Conservation (phyloP, 352 stramenopile species). For the Halophytophthora batemanensis region DNA sequence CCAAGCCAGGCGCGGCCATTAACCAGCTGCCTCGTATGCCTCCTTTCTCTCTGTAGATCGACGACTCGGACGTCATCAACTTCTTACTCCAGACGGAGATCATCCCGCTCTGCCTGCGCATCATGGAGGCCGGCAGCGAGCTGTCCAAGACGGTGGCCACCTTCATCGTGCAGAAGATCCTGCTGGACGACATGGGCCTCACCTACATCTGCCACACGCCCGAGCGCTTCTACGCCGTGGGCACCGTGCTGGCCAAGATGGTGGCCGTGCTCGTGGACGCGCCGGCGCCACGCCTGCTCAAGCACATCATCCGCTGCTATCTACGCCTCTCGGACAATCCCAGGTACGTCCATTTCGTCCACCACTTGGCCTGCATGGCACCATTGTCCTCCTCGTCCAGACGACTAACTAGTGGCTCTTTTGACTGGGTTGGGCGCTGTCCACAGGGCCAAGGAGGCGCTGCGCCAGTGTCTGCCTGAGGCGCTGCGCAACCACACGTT, state of each 20-base stretch:
- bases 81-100: constrained; percentile 99
- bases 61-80: constrained; percentile 98
- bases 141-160: constrained; percentile 98
- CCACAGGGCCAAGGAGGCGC: constrained; percentile 91
- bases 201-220: constrained; percentile 99
- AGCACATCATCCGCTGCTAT: constrained; percentile 99
- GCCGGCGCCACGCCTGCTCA: constrained; percentile 94
- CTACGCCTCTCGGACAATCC: constrained; percentile 91
- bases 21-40: background rate
- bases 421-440: constrained; percentile 34
- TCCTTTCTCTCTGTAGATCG: constrained; percentile 65
- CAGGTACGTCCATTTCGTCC: constrained; percentile 21
- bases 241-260: constrained; percentile 97
- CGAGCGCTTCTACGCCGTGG: constrained; percentile 89
- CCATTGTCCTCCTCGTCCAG: background rate
- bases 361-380: background rate
- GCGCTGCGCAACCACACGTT: constrained; percentile 96
- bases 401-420: background rate
- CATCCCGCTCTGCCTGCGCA: constrained; percentile 97
- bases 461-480: constrained; percentile 94
- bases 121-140: constrained; percentile 98
- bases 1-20: background rate
- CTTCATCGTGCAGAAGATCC: constrained; percentile 99
- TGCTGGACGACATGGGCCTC: constrained; percentile 97
- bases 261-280: constrained; percentile 91